These are phyloP conservation scores for Cercospora zeae-maydis DNA, from an alignment of 2,329 filamentous ascomycete species.

Conservation along the genomic window DNA sequence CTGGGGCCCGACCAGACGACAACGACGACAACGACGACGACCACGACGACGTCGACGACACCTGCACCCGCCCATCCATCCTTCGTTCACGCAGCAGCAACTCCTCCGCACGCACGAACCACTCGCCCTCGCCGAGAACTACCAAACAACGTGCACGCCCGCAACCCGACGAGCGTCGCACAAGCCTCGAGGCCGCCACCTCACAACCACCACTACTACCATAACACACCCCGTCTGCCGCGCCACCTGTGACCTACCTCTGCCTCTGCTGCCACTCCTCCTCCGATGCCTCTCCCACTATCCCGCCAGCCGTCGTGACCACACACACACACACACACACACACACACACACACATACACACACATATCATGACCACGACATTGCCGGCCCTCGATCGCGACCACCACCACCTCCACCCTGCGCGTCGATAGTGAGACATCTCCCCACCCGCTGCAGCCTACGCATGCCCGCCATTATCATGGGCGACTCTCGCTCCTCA, in stretches of 20 bases:
- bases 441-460: neutral
- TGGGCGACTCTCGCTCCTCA: slow-evolving; percentile 14
- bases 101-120: neutral
- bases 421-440: slow-evolving; percentile 2
- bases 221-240: neutral
- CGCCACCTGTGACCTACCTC: neutral
- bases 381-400: slow-evolving; percentile 9
- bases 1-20: too few species aligned
- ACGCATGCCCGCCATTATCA: slow-evolving; percentile 8
- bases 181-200: neutral
- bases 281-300: neutral
- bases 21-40: too few species aligned
- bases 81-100: neutral
- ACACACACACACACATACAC: too few species aligned
- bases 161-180: neutral
- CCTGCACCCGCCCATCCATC: neutral
- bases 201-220: neutral
- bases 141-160: neutral
- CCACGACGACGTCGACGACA: neutral
- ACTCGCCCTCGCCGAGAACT: neutral
- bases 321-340: too few species aligned
- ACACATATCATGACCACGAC: slow-evolving; percentile 14
- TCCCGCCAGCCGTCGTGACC: neutral
- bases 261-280: neutral
- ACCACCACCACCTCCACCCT: slow-evolving; percentile 10